Base-by-base conservation (phyloP, 106 monocot species). In the Alisma plantagoaquatica region DNA sequence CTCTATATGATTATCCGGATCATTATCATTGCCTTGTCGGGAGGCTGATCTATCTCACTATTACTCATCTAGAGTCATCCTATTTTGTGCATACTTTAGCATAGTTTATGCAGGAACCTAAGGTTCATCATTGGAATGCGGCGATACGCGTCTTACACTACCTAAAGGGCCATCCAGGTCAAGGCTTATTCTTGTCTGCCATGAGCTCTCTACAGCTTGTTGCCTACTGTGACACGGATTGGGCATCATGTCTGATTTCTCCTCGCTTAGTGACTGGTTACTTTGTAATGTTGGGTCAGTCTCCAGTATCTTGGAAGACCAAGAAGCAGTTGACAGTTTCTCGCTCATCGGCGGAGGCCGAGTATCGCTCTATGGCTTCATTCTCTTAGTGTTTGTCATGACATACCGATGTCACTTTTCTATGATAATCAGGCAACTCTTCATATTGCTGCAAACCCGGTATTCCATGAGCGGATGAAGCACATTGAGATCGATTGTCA, bases 401-500 rank as follows among this genome's bases (percentile, higher is more conserved):
- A 11, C 35, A 35, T 23, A 41, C 0, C 0, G 23, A n/a, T 3
- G 19, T 23, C 12, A 0, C 38, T 42, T 3, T 57, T 23, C 22
- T 57, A 23, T 41, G 35, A 57, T n/a, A 57, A 41, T 14, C 8
- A 57, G 25, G 56, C 2, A 9, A 0, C 26, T 14, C 3, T 57
- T 1, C 41, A 57, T 12, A 57, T 57, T 23, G 23, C 6, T 25
- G 3, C 15, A 0, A 57, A 57, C n/a, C 35, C 23, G 2, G 0
- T 57, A 5, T 57, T 57, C 0, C 56, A 57, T 57, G 56, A 57
- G 11, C 14, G 33, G 1, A 57, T 41, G 0, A 57, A 35, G 10
- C 56, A 57, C 14, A 57, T 57, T 41, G 41, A 57, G 5, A 35
- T 57, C 25, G 56, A 41, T 57, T 57, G 38, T 41, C 56, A 57